Base-by-base conservation (phyloP, 176 grass and related monocot species). In the Carex scoparia region DNA sequence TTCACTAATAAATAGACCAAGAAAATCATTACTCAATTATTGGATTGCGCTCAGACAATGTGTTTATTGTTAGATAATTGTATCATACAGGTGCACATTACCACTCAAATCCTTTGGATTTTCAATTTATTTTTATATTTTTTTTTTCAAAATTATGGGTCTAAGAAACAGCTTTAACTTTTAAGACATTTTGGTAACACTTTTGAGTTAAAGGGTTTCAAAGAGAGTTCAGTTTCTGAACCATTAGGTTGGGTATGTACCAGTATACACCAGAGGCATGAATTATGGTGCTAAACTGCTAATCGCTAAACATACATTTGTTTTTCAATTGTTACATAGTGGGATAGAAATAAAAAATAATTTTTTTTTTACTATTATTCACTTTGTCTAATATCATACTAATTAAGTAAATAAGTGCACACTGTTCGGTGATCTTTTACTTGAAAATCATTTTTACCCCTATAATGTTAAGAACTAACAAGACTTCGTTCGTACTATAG, bases 401-500 rank as follows among this genome's bases (percentile, higher is more conserved):
- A 64, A 64, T 7, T 64, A 10, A 23, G 23, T 23, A 23, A 23
- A 30, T 40, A 30, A 64, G 7, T 64, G 3, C 7, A 35, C 33
- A 35, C 0, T n/a, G 7, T 70, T 70, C 1, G 2, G n/a, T 70
- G 6, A 9, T 15, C 35, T 42, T 70, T 42, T 14, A 16, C 67
- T 10, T 18, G 6, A 2, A 70, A 42, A 70, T 44, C 13, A 18
- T 38, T 70, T 0, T 40, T 18, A 16, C 18, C 18, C 14, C 35
- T 69, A 42, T 70, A 40, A 32, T 4, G 5, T 10, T 15, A 71
- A 46, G 33, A 79, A 42, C 33, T 65, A 54, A 73, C 61, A 16
- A 63, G 31, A 62, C 28, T 69, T 35, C 4, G 15, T 55, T 71
- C 66, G 14, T 33, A 68, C n/a, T 63, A 85, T 63, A 89, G 87